Base-by-base conservation (phyloP, 495 filamentous ascomycete species). In the Penicillium canariense region DNA sequence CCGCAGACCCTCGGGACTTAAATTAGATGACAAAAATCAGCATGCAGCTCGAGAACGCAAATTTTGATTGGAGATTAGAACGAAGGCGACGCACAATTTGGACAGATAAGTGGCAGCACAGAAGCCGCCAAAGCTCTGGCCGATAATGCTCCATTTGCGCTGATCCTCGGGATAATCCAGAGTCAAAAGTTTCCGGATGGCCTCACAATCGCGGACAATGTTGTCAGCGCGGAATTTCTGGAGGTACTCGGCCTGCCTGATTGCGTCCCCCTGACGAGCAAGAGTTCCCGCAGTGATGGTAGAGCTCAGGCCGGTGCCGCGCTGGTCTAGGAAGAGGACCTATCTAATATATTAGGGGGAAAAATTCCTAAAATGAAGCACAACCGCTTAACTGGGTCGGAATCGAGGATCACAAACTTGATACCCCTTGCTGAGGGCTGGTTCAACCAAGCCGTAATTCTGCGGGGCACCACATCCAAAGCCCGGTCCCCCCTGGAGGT, bases 41-140 rank as follows among this genome's bases (percentile, higher is more conserved):
- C 7, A 14, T 43, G 17, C 15, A 23, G 15, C 7, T 22, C 9
- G 1, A 4, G 0, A 12, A 7, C 15, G 34, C 11, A 18, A 9
- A 9, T 12, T n/a, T 22, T 5, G 12, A 15, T 28, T 5, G n/a
- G 28, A 15, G 22, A 26, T 3, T 26, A 22, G 12, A 18, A 3
- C 22, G 9, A 10, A 9, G n/a, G 34, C 1, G 14, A 72, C 80
- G 64, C 62, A 84, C 81, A 82, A 85, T 52, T 86, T 81, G 14
- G 88, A 94, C 9, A 97, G 77, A 69, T 96, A 97, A 23, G 86
- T 87, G 14, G 87, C 75, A 5, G 77, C 75, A 53, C 88, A 92
- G 70, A 96, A 96, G 1, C 93, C 94, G 27, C 94, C 93, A 65
- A 94, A 97, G 17, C 87, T 91, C 71, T 97, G 93, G 10, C 94